Base-by-base conservation (phyloP, 139 green algal genomes). In the Tetratostichococcus sp. region DNA sequence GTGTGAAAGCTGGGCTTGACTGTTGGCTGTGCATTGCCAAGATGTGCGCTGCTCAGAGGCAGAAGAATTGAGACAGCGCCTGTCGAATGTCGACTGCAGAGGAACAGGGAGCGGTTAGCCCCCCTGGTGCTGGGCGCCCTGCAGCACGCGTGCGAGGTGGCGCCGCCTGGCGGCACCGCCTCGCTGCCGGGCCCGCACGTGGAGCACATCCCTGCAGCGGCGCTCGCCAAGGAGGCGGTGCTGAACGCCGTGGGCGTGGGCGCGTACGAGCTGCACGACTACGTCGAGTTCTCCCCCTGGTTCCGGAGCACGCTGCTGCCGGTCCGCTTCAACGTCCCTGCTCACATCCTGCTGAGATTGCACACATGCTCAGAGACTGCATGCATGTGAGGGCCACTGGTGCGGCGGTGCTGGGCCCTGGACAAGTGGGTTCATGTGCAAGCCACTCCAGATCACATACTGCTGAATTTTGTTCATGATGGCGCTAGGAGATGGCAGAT, bases 181-280 rank as follows among this genome's bases (percentile, higher is more conserved):
- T 65, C 71, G 59, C 71, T 88, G 69, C 74, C 69, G 42, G 74
- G 65, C 21, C 75, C 77, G 33, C 71, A 72, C 11, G 35, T 80
- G 28, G 71, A 32, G 23, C 75, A 50, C 74, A 62, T 76, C 23
- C 83, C 79, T 0, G 30, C 42, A 1, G 57, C 81, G 30, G 72
- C 91, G 43, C 78, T 96, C 28, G 58, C 77, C 43, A 97, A 97
- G 80, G 94, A 97, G 68, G 94, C 91, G 1, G 79, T 86, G 23
- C 97, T 97, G 75, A 83, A 89, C 50, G 89, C 94, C 25, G 85
- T 90, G 35, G 87, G 87, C 0, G 67, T 89, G 3, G 88, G 84
- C 0, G 80, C 84, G 1, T 95, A 97, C 70, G 91, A 95, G 67
- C 84, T 98, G 59, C 76, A 94, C 42, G 91, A 97, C 72, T 89